Percentiles rank a stretch among this genome's conserved stretches.
phyloP scores from a whole-genome alignment of 306 rosid genomes.

The Fagus sylvatica region DNA sequence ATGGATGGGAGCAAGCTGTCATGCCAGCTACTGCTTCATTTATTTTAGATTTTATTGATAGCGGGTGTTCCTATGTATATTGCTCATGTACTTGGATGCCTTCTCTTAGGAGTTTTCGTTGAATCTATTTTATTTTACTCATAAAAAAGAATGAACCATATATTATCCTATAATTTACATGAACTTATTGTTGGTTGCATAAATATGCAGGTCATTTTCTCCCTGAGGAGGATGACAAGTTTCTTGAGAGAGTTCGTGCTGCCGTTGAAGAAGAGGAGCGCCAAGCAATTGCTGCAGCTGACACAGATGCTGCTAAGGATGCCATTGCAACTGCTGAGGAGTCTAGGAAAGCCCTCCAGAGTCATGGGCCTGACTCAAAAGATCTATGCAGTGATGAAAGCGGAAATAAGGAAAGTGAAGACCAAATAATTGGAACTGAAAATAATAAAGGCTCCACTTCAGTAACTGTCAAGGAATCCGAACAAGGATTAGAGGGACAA shows the following conservation, averaged over 20 bases:
- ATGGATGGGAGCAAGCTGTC: too few relatives aligned
- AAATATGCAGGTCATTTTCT: conserved; percentile 79
- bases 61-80: too few relatives aligned
- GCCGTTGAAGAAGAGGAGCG: conserved; percentile 95
- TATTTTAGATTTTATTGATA: too few relatives aligned
- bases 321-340: conserved; percentile 84
- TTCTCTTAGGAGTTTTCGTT: too few relatives aligned
- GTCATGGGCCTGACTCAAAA: conserved; percentile 34
- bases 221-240: conserved; percentile 88
- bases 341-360: conserved; percentile 60
- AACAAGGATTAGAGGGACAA: conserved; percentile 43
- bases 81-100: too few relatives aligned
- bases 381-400: conserved; percentile 32
- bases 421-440: conserved; percentile 29
- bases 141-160: not conserved
- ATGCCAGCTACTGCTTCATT: too few relatives aligned
- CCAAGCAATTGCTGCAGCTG: conserved; percentile 83
- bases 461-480: conserved; percentile 42
- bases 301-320: conserved; percentile 75
- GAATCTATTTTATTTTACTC: too few relatives aligned
- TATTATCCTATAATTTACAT: not conserved
- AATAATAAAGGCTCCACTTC: conserved; percentile 31
- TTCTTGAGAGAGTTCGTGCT: conserved; percentile 78
- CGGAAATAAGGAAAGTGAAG: conserved; percentile 32
- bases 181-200: conserved; percentile 10